Conservation (phyloP, 805 yeast genomes). For the Candida odintsovae region DNA sequence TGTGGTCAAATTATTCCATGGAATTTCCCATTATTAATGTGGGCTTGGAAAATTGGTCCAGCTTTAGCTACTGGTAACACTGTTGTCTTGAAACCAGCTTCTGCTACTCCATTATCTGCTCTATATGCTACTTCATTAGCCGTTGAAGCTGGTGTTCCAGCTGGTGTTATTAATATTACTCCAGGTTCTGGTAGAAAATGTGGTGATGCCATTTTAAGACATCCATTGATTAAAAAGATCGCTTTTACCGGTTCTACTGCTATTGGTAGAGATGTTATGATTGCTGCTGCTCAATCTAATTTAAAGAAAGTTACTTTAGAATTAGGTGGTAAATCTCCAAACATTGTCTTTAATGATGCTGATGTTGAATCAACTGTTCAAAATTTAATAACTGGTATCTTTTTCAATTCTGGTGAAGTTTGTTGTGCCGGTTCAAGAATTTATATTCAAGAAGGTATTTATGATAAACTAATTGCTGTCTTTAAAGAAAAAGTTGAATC, state of each 20-base stretch:
- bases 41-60: conserved; percentile 66
- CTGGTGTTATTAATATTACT: conserved; percentile 57
- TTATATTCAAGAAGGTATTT: conserved; percentile 54
- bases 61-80: conserved; percentile 65
- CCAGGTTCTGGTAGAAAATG: conserved; percentile 58
- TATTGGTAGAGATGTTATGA: conserved; percentile 57
- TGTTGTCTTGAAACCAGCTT: conserved; percentile 58
- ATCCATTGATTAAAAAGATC: conserved; percentile 53
- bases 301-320: conserved; percentile 64
- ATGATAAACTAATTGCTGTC: conserved; percentile 44
- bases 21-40: conserved; percentile 67
- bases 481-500: conserved; percentile 46
- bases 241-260: conserved; percentile 69
- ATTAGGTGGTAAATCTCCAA: conserved; percentile 68
- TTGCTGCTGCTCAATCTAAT: conserved; percentile 52
- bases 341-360: conserved; percentile 58
- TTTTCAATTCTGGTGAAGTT: conserved; percentile 66
- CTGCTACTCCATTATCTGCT: conserved; percentile 63
- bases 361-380: conserved; percentile 41
- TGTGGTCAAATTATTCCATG: conserved; percentile 70
- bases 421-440: conserved; percentile 68
- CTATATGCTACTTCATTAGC: conserved; percentile 47
- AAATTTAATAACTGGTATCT: conserved; percentile 50
- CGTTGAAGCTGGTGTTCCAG: conserved; percentile 56
- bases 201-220: conserved; percentile 54